phyloP scores from a whole-genome alignment of 257 asterid species.

The Nicotiana obtusifolia region DNA sequence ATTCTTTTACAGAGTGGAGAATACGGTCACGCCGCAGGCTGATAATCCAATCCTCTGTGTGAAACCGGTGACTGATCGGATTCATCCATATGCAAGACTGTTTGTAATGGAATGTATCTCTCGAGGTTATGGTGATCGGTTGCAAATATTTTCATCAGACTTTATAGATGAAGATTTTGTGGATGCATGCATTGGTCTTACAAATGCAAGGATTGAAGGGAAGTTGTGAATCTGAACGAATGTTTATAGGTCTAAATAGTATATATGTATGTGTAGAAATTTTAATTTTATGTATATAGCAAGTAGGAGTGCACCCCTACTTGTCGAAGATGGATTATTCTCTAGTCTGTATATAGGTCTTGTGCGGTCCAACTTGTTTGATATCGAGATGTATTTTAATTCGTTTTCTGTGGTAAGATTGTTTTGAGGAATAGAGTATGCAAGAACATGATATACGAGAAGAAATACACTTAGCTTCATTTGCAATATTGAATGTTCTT shows the following conservation, averaged over 20 bases:
- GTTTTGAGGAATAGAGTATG: neutral
- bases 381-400: too few relatives aligned
- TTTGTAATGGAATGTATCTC: conserved; percentile 48
- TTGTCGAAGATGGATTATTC: neutral
- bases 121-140: conserved; percentile 43
- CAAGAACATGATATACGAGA: neutral
- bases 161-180: conserved; percentile 75
- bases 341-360: neutral
- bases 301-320: neutral
- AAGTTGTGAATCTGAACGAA: conserved; percentile 25
- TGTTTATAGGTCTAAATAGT: neutral
- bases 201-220: conserved; percentile 64
- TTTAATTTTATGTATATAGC: neutral
- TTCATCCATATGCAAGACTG: conserved; percentile 63
- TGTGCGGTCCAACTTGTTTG: too few relatives aligned
- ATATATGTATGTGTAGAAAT: neutral
- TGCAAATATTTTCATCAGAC: conserved; percentile 79
- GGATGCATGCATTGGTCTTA: conserved; percentile 71
- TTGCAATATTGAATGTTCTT: neutral
- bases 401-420: too few relatives aligned
- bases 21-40: conserved; percentile 86
- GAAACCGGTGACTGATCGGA: conserved; percentile 63
- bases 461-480: neutral
- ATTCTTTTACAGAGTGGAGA: conserved; percentile 84
- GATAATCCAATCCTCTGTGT: conserved; percentile 84